These are phyloP conservation scores for Gilbertella persicaria DNA, from an alignment of 371 early-diverging fungal species.

Conservation along the genomic window DNA sequence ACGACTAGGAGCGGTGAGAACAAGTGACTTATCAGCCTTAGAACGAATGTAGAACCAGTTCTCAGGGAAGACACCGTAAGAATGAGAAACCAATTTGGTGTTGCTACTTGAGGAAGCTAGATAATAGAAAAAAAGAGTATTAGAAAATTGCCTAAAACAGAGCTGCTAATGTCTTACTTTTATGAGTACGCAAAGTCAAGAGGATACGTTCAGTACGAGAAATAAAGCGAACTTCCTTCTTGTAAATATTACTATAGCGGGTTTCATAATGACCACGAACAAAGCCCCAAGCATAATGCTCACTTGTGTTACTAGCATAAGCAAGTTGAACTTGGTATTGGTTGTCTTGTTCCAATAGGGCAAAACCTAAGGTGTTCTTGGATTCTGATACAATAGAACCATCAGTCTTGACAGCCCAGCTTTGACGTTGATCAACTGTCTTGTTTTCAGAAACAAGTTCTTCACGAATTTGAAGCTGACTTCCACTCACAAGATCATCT, in stretches of 20 bases:
- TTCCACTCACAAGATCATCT: constrained; percentile 36
- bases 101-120: constrained; percentile 12
- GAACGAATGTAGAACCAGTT: constrained; percentile 49
- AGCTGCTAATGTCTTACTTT: constrained; percentile 1
- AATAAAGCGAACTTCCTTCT: constrained; percentile 29
- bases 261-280: constrained; percentile 33
- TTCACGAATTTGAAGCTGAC: constrained; percentile 33
- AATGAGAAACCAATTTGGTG: constrained; percentile 31
- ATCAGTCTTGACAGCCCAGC: constrained; percentile 44
- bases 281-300: constrained; percentile 37
- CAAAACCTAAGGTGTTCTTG: constrained; percentile 32
- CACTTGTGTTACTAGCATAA: constrained; percentile 20
- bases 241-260: constrained; percentile 32
- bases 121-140: background rate
- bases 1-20: constrained; percentile 26
- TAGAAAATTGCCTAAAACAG: background rate
- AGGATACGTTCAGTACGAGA: constrained; percentile 31
- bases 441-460: constrained; percentile 11
- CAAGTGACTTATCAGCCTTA: constrained; percentile 32
- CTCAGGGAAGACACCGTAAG: constrained; percentile 43
- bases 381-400: constrained; percentile 35
- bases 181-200: constrained; percentile 18
- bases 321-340: constrained; percentile 27
- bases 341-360: constrained; percentile 20
- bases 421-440: constrained; percentile 33